Percentiles rank a stretch among this genome's conserved stretches.
Conservation (phyloP, 2,329 filamentous ascomycete species). For the Pyrenophora seminiperda region DNA sequence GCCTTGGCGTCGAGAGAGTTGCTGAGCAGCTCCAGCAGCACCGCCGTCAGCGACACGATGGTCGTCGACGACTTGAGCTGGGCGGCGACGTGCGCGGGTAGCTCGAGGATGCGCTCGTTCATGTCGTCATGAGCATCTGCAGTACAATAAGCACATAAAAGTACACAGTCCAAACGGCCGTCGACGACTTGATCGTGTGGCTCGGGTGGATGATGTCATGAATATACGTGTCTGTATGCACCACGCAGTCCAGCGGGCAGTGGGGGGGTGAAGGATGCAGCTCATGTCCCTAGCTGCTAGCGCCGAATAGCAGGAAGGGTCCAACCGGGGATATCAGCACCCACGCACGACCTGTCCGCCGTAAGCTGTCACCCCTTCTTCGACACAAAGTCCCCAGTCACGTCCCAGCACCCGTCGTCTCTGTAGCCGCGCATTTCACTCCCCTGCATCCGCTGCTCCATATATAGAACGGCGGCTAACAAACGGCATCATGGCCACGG, state of each 20-base stretch:
- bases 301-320: constrained; percentile 19
- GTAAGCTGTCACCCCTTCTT: background rate
- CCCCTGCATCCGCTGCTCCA: background rate
- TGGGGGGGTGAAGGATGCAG: constrained; percentile 8
- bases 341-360: background rate
- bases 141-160: too few relatives aligned
- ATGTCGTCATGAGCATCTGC: constrained; percentile 24
- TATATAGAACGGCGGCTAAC: background rate
- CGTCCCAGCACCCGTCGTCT: too few relatives aligned
- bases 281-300: constrained; percentile 6
- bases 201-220: constrained; percentile 8
- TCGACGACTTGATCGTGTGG: too few relatives aligned
- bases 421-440: background rate
- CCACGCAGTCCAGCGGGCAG: constrained; percentile 7
- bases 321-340: constrained; percentile 17
- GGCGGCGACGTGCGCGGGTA: constrained; percentile 72
- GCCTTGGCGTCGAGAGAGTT: constrained; percentile 86
- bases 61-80: constrained; percentile 85
- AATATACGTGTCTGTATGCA: constrained; percentile 13
- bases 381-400: background rate
- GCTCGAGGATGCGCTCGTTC: constrained; percentile 61
- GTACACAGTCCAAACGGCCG: too few relatives aligned
- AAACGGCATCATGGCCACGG: constrained; percentile 49
- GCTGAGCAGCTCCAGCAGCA: constrained; percentile 72
- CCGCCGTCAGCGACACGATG: constrained; percentile 74